Conservation (phyloP, 768 basidiomycete species). For the Sistotremastrum suecicum region DNA sequence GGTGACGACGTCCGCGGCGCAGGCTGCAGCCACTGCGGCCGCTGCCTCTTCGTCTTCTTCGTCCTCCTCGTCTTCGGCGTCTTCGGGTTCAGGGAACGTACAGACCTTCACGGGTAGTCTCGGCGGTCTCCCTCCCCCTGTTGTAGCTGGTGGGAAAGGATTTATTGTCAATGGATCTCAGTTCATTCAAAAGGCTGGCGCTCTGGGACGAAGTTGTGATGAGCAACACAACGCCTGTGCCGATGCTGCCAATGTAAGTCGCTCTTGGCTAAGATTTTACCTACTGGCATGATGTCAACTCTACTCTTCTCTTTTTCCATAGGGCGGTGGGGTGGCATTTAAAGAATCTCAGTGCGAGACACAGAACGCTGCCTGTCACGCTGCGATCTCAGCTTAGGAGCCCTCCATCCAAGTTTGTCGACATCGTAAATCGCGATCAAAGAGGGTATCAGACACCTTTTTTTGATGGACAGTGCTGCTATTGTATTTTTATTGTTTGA, state of each 20-base stretch:
- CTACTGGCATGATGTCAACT: not conserved
- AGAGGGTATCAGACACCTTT: no score
- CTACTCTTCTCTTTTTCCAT: not conserved
- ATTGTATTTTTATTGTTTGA: no score
- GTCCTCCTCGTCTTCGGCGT: no score
- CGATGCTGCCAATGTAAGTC: conserved; percentile 27
- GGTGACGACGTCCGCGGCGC: no score
- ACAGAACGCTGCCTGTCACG: conserved; percentile 17
- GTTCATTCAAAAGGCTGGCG: conserved; percentile 34
- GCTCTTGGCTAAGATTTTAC: not conserved
- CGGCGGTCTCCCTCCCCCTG: conserved; percentile 31
- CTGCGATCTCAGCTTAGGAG: conserved; percentile 7
- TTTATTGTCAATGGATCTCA: conserved; percentile 30
- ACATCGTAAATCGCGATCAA: no score
- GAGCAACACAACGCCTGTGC: conserved; percentile 44
- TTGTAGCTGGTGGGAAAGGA: conserved; percentile 32
- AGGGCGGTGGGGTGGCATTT: conserved; percentile 24
- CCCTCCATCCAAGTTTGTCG: no score
- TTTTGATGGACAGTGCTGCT: no score
- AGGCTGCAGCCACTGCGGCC: no score
- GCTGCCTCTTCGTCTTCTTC: no score
- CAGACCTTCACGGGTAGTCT: conserved; percentile 36
- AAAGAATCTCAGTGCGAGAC: conserved; percentile 20
- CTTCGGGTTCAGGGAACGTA: conserved; percentile 19
- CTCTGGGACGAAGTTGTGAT: conserved; percentile 44